Base-by-base conservation (phyloP, 352 stramenopile genomes). In the Pythium rhizo-oryzae region DNA sequence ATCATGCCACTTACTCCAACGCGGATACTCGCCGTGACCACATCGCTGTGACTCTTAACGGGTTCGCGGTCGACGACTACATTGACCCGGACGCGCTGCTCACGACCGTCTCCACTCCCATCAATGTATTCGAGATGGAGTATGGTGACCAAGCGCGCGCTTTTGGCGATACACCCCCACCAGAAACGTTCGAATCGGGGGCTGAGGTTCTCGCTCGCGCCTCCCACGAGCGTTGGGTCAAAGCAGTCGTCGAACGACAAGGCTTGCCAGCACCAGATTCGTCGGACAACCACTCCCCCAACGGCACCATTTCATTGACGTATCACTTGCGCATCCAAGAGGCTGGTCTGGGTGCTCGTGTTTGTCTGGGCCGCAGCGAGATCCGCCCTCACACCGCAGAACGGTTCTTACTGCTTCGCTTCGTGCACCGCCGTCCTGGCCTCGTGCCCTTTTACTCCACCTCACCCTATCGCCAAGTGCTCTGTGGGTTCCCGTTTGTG, bases 391-490 rank as follows among this genome's bases (percentile, higher is more conserved):
- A 28, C 51, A 35, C 28, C 28, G 21, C 33, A 41, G 46, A 69
- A 21, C 72, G 73, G 19, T 23, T 70, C 4, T 0, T 88, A 19
- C 77, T 76, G 44, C 69, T 87, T 35, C 80, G 80, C 1, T 81
- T 85, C 30, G 49, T 90, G 12, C 81, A 90, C 43, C 72, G 79
- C 0, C 72, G 63, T 12, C 68, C 41, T 1, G 72, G 72, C 8
- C 59, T 87, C 6, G 76, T 85, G n/a, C 81, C 79, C 0, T 90
- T 90, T 54, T 90, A 87, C 74, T 82, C 72, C 37, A 71, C 67
- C 0, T 76, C 70, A 5, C 79, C 81, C 12, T 68, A 66, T 21
- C 79, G 78, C 0, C 69, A 76, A 46, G 35, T 69, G 0, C 53
- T 85, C 11, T 82, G 70, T 30, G 79, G 78, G 0, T 76, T 73